Conservation (phyloP, 2,329 filamentous ascomycete species). For the Phialocephala subalpina region DNA sequence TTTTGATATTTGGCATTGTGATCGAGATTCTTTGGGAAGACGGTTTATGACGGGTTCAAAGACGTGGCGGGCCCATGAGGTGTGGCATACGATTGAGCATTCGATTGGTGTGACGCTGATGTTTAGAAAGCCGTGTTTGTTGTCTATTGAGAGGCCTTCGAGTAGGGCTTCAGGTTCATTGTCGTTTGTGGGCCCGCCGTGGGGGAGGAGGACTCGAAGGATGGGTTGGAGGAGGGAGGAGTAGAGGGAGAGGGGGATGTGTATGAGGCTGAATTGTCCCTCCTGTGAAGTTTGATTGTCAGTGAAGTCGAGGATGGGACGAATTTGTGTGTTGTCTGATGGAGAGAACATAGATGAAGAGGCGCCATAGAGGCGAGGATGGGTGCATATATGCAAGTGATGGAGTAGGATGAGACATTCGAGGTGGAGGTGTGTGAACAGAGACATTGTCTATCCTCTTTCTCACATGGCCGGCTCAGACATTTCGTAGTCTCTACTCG, state of each 20-base stretch:
- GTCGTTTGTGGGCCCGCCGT: slow-evolving; percentile 47
- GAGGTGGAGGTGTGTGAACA: slow-evolving; percentile 1
- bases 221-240: slow-evolving; percentile 84
- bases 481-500: not conserved
- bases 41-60: slow-evolving; percentile 76
- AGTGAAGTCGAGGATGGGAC: slow-evolving; percentile 33
- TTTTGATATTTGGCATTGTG: slow-evolving; percentile 74
- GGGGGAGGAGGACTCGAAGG: slow-evolving; percentile 81
- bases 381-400: not conserved
- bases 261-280: slow-evolving; percentile 85
- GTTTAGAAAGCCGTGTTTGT: slow-evolving; percentile 85
- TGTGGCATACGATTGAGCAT: slow-evolving; percentile 90
- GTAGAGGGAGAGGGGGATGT: slow-evolving; percentile 85
- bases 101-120: slow-evolving; percentile 92
- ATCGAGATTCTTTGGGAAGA: slow-evolving; percentile 62
- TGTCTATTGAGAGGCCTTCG: slow-evolving; percentile 58
- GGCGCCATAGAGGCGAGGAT: not conserved
- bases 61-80: slow-evolving; percentile 74
- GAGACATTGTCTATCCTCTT: slow-evolving; percentile 11
- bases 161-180: slow-evolving; percentile 46
- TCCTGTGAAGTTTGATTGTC: slow-evolving; percentile 63
- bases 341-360: slow-evolving; percentile 1
- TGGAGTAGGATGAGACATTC: not conserved
- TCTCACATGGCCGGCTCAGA: not conserved
- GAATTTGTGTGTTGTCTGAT: slow-evolving; percentile 23